Conservation (phyloP, 495 filamentous ascomycete species). For the Podospora comata region DNA sequence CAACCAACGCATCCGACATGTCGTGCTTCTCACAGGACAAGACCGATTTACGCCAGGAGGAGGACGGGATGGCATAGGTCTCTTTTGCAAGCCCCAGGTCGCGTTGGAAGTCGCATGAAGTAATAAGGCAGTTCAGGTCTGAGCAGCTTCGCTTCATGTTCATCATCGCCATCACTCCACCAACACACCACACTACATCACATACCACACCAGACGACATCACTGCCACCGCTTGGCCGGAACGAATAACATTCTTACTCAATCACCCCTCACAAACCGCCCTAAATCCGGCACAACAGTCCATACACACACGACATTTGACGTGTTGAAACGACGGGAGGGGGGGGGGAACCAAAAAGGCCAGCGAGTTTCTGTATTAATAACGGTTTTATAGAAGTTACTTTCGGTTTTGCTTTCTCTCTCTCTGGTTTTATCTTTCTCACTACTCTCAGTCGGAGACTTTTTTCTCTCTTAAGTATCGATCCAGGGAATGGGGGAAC, state of each 20-base stretch:
- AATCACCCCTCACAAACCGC: background rate
- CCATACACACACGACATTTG: background rate
- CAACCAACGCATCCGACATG: background rate
- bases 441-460: background rate
- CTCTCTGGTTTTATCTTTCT: background rate
- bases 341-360: background rate
- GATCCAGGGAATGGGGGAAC: too few species aligned
- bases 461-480: too few species aligned
- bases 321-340: background rate
- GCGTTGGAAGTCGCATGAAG: background rate
- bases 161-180: background rate
- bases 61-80: background rate
- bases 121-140: background rate
- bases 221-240: background rate
- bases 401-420: background rate
- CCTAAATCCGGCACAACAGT: background rate
- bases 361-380: constrained; percentile 10
- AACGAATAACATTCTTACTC: background rate
- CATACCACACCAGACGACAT: background rate
- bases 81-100: background rate
- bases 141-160: background rate
- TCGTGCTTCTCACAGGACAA: background rate
- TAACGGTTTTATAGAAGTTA: constrained; percentile 13
- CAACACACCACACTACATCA: background rate
- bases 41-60: background rate